These are phyloP conservation scores for Sugiyamaella valdiviana DNA, from an alignment of 805 yeast species.

Conservation along the genomic window DNA sequence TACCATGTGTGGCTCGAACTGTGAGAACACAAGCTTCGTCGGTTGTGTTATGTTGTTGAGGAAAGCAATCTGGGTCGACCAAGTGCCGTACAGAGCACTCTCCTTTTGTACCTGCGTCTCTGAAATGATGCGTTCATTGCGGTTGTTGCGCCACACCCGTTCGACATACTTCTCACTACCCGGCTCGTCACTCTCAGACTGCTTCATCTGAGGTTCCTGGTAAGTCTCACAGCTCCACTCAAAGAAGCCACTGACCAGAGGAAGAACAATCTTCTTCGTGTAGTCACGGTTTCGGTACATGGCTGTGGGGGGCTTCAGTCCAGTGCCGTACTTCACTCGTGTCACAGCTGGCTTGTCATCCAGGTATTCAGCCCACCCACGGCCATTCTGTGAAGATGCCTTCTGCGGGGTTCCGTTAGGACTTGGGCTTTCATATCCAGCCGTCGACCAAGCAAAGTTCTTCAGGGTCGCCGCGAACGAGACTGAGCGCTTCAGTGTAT, in stretches of 20 bases:
- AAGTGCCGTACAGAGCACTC: slow-evolving; percentile 73
- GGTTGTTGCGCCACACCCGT: slow-evolving; percentile 79
- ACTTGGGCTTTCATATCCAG: background rate
- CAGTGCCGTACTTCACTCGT: slow-evolving; percentile 28
- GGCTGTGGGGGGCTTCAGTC: slow-evolving; percentile 29
- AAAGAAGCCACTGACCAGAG: slow-evolving; percentile 33
- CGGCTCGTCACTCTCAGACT: slow-evolving; percentile 79
- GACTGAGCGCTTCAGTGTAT: slow-evolving; percentile 23
- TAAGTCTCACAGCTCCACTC: slow-evolving; percentile 70
- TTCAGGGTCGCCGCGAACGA: slow-evolving; percentile 21
- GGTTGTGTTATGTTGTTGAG: slow-evolving; percentile 77
- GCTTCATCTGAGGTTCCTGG: slow-evolving; percentile 92
- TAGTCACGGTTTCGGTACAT: slow-evolving; percentile 22
- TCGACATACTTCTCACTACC: slow-evolving; percentile 82
- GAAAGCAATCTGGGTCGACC: slow-evolving; percentile 59
- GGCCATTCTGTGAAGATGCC: background rate
- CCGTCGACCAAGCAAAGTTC: slow-evolving; percentile 15
- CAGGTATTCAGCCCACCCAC: background rate
- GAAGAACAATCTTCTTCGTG: slow-evolving; percentile 25
- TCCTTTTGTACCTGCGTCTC: slow-evolving; percentile 89
- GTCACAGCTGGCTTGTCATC: slow-evolving; percentile 20
- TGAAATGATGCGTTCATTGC: slow-evolving; percentile 80
- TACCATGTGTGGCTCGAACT: slow-evolving; percentile 78
- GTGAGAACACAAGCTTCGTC: slow-evolving; percentile 70
- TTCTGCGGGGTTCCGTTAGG: background rate